Conservation (phyloP, 768 basidiomycete species). For the Serendipita sp. region DNA sequence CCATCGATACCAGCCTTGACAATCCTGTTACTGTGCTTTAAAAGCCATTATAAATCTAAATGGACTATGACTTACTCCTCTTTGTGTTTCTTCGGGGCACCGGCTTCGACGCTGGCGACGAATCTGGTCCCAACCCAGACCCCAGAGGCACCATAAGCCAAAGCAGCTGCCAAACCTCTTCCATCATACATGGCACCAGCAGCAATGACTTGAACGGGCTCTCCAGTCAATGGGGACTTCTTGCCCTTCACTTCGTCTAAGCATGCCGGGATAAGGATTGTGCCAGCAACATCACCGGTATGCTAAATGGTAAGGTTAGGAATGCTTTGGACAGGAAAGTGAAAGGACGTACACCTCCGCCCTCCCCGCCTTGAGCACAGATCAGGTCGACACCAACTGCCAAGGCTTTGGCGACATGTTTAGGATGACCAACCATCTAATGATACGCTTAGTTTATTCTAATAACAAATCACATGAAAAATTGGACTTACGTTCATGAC, state of each 20-base stretch:
- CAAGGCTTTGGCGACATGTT: constrained; percentile 67
- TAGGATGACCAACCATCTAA: constrained; percentile 87
- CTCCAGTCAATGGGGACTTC: constrained; percentile 63
- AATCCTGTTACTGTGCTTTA: constrained; percentile 16
- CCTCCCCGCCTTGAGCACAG: constrained; percentile 88
- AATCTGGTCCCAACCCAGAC: constrained; percentile 80
- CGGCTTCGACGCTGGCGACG: constrained; percentile 66
- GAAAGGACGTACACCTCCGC: constrained; percentile 37
- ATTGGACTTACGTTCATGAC: constrained; percentile 62
- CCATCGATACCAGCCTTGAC: constrained; percentile 60
- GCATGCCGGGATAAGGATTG: constrained; percentile 79
- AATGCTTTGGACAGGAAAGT: not conserved
- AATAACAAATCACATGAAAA: not conserved
- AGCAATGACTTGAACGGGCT: constrained; percentile 74
- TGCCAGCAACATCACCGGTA: constrained; percentile 71
- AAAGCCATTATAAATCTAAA: not conserved
- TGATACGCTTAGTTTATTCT: not conserved
- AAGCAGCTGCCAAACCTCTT: constrained; percentile 68
- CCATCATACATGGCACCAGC: constrained; percentile 89
- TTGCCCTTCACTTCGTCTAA: constrained; percentile 68
- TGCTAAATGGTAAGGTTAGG: constrained; percentile 17
- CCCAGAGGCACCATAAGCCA: constrained; percentile 77
- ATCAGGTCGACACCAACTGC: constrained; percentile 80
- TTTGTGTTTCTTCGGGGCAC: constrained; percentile 73
- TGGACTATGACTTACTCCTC: constrained; percentile 28